A percentile compares a stretch with the other conserved stretches of the same genome.
These are phyloP conservation scores for Phlebiopsis flavidoalba DNA, from an alignment of 768 basidiomycete species.

Conservation along the genomic window DNA sequence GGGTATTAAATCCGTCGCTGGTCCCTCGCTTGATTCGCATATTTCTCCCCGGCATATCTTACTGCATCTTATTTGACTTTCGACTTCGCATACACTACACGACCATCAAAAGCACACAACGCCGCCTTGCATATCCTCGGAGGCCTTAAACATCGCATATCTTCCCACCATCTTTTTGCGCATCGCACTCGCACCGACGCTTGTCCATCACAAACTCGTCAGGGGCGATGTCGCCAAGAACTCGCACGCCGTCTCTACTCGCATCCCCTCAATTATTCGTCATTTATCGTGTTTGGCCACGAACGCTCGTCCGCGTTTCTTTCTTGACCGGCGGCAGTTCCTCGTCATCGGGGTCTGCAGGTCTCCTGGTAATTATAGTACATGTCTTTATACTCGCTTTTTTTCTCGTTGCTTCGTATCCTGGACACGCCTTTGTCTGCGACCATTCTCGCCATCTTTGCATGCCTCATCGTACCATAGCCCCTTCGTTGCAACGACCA, in stretches of 20 bases:
- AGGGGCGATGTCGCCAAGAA: neutral
- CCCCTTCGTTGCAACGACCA: neutral
- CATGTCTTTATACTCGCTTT: neutral
- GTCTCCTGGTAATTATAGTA: neutral
- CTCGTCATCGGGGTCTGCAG: neutral
- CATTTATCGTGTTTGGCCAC: neutral
- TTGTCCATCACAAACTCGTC: neutral
- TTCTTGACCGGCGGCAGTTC: neutral
- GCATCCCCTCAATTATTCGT: neutral
- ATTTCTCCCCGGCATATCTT: slow-evolving; percentile 24
- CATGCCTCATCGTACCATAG: neutral
- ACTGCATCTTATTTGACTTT: slow-evolving; percentile 8
- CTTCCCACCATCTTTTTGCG: neutral
- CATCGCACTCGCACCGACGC: neutral
- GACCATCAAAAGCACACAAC: neutral
- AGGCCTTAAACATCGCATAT: neutral
- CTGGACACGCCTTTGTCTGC: neutral
- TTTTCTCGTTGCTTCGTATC: neutral
- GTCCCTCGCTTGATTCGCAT: slow-evolving; percentile 17
- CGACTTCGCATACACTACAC: neutral
- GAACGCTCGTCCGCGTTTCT: neutral
- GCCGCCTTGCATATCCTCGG: neutral
- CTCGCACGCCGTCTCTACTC: neutral
- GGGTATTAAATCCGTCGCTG: slow-evolving; percentile 39
- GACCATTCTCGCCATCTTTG: neutral